These are phyloP conservation scores for Russula olivacea DNA, from an alignment of 768 basidiomycete species.

Conservation along the genomic window DNA sequence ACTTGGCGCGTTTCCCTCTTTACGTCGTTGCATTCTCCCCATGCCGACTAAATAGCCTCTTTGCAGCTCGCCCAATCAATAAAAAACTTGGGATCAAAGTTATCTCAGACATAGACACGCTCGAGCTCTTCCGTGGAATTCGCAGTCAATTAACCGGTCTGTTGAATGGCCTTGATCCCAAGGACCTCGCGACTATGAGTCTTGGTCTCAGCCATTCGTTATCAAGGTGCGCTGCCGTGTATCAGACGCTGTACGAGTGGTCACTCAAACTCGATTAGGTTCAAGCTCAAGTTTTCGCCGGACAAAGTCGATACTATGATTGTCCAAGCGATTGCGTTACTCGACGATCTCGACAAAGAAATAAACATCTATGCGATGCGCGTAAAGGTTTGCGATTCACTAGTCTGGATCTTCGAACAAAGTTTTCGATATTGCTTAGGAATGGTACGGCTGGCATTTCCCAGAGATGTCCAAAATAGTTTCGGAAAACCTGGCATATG, in stretches of 20 bases:
- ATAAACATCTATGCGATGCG: conserved; percentile 99
- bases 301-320: conserved; percentile 99
- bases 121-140: conserved; percentile 94
- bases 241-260: background rate
- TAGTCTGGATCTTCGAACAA: background rate
- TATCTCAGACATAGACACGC: conserved; percentile 47
- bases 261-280: conserved; percentile 42
- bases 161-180: conserved; percentile 85
- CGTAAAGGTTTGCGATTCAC: conserved; percentile 62
- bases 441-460: conserved; percentile 99
- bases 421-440: conserved; percentile 45
- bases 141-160: conserved; percentile 80
- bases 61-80: conserved; percentile 52
- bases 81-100: conserved; percentile 95
- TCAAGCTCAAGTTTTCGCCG: conserved; percentile 99
- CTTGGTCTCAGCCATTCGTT: conserved; percentile 95
- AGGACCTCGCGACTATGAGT: conserved; percentile 96
- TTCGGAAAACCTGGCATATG: conserved; percentile 94
- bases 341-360: conserved; percentile 99
- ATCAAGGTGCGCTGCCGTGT: conserved; percentile 57
- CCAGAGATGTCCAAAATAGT: conserved; percentile 99
- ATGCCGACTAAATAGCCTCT: background rate
- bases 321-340: conserved; percentile 93
- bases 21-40: background rate
- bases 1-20: conserved; percentile 55